Percentiles rank a stretch among this genome's conserved stretches.
These are phyloP conservation scores for Macrophomina phaseolina DNA, from an alignment of 2,329 filamentous ascomycete genomes.

Conservation along the genomic window DNA sequence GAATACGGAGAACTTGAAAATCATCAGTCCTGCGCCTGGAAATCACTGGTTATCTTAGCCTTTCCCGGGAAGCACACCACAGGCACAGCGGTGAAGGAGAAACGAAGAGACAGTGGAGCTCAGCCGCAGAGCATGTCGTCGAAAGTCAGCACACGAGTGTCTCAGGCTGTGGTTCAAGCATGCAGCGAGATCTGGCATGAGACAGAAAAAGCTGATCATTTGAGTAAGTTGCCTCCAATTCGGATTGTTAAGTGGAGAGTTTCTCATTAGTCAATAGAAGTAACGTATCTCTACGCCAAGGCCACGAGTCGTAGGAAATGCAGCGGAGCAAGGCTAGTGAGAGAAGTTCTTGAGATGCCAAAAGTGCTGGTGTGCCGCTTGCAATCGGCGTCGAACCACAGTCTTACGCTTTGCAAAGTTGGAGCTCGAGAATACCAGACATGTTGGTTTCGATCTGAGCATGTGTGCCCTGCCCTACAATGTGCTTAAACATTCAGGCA, in stretches of 20 bases:
- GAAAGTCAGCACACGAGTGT: background rate
- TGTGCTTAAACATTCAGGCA: constrained; percentile 14
- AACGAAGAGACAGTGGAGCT: background rate
- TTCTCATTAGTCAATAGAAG: background rate
- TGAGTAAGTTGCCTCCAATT: background rate
- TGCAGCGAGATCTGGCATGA: background rate
- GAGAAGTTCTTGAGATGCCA: constrained; percentile 5
- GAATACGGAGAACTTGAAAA: background rate
- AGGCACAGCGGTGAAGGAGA: no score
- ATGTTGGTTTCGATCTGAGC: constrained; percentile 26
- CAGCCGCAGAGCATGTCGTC: background rate
- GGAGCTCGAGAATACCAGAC: background rate
- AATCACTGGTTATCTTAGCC: background rate
- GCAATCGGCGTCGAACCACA: constrained; percentile 8
- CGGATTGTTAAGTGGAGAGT: background rate
- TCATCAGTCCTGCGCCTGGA: background rate
- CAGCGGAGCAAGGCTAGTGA: constrained; percentile 5
- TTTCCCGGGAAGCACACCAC: background rate
- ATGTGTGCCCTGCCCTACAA: constrained; percentile 6
- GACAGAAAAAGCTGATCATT: background rate
- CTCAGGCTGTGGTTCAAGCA: background rate
- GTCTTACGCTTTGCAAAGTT: background rate
- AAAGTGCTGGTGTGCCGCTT: constrained; percentile 9
- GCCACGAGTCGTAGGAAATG: constrained; percentile 8
- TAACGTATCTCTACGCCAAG: constrained; percentile 24